These are phyloP conservation scores for Pseudogymnoascus sp. DNA, from an alignment of 2,329 filamentous ascomycete species.

Conservation along the genomic window DNA sequence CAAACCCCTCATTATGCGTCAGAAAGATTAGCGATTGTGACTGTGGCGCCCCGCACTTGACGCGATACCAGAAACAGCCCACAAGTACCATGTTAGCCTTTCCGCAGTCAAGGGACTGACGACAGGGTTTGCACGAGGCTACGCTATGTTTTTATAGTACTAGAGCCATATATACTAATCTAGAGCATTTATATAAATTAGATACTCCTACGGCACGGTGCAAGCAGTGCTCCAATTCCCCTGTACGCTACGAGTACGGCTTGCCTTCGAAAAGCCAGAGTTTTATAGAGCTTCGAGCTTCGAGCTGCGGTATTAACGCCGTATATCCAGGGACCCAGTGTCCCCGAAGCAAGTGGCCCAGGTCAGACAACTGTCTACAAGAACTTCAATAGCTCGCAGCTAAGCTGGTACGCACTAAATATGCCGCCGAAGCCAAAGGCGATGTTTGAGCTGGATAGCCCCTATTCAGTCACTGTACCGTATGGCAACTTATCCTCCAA, in stretches of 20 bases:
- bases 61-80: slow-evolving; percentile 8
- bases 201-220: neutral
- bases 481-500: slow-evolving; percentile 29
- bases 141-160: slow-evolving; percentile 4
- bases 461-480: slow-evolving; percentile 56
- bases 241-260: neutral
- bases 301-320: neutral
- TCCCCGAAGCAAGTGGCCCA: neutral
- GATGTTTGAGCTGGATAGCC: slow-evolving; percentile 58
- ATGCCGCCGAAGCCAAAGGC: slow-evolving; percentile 51
- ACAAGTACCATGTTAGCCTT: slow-evolving; percentile 6
- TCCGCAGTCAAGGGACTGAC: neutral
- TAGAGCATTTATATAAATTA: neutral
- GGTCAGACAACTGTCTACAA: neutral
- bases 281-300: neutral
- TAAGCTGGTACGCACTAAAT: neutral
- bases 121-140: slow-evolving; percentile 8
- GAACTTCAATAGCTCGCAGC: neutral
- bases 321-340: neutral
- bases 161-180: neutral
- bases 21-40: slow-evolving; percentile 9
- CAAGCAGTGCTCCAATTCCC: neutral
- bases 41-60: slow-evolving; percentile 5
- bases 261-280: neutral
- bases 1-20: slow-evolving; percentile 9